Evolutionary conservation across 176 grass and related monocot genomes (phyloP).

Genomic region (Carex scoparia): DNA sequence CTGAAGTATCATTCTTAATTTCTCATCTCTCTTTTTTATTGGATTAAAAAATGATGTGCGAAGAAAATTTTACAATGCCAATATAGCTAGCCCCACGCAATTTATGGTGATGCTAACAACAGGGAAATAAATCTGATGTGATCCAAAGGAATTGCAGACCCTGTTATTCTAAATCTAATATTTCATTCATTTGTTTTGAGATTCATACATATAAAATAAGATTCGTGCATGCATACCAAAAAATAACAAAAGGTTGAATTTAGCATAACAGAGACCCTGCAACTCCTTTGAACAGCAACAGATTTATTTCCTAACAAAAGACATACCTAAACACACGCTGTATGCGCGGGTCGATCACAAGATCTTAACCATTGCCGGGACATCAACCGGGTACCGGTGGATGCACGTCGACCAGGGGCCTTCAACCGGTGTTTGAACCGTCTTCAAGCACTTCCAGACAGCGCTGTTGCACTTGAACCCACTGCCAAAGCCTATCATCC

Average conservation of each 20-base stretch:
- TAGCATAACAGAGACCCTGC: no score
- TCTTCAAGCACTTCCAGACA: slow-evolving; percentile 64
- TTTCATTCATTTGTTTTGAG: no score
- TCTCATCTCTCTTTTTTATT: neutral
- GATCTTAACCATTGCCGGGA: slow-evolving; percentile 71
- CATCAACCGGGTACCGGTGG: slow-evolving; percentile 59
- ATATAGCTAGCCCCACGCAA: neutral
- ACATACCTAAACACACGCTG: neutral
- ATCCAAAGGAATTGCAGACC: no score
- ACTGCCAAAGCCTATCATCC: slow-evolving; percentile 83
- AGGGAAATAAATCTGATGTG: no score
- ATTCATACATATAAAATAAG: no score
- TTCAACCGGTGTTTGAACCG: slow-evolving; percentile 23
- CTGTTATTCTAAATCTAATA: no score
- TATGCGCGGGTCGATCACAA: slow-evolving; percentile 10
- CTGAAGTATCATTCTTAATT: neutral
- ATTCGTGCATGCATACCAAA: no score
- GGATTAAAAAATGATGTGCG: neutral
- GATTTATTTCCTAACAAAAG: no score
- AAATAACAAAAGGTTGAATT: no score
- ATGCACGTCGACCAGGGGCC: slow-evolving; percentile 49
- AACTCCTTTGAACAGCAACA: no score
- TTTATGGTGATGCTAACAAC: neutral
- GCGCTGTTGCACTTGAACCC: slow-evolving; percentile 98
- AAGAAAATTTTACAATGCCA: slow-evolving; percentile 6